Evolutionary conservation across 1,139 yeast species (phyloP).

Genomic region (Magnusiomyces clavatus): DNA sequence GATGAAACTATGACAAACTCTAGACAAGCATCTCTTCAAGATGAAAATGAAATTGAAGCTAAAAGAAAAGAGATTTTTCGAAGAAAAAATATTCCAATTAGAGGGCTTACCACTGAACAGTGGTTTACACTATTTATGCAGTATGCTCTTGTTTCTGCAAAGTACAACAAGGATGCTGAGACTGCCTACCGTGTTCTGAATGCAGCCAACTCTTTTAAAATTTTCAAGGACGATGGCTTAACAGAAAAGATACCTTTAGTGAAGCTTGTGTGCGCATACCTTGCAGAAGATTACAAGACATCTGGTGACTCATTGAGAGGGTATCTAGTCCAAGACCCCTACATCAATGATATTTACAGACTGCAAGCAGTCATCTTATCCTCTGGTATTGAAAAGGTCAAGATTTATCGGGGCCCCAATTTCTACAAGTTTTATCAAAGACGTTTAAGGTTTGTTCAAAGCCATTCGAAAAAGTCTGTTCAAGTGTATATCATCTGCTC

Average conservation of each 20-base stretch:
- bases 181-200: conserved; percentile 67
- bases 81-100: conserved; percentile 39
- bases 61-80: background rate
- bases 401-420: background rate
- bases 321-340: conserved; percentile 23
- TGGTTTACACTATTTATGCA: conserved; percentile 87
- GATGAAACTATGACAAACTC: background rate
- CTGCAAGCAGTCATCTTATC: conserved; percentile 35
- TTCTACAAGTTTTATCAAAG: conserved; percentile 1
- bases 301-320: too few relatives aligned
- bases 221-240: conserved; percentile 45
- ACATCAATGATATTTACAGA: conserved; percentile 60
- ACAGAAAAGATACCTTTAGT: conserved; percentile 56
- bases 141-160: conserved; percentile 59
- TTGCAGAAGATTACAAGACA: conserved; percentile 35
- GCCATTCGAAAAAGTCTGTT: background rate
- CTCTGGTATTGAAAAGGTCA: background rate
- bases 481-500: conserved; percentile 19
- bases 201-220: conserved; percentile 68
- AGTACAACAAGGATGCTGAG: conserved; percentile 47
- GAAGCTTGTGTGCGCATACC: conserved; percentile 55
- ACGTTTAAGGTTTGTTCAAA: background rate
- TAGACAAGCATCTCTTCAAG: background rate
- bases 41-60: background rate
- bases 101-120: conserved; percentile 67